These are phyloP conservation scores for Populus tremula DNA, from an alignment of 345 rosid species.

Conservation along the genomic window DNA sequence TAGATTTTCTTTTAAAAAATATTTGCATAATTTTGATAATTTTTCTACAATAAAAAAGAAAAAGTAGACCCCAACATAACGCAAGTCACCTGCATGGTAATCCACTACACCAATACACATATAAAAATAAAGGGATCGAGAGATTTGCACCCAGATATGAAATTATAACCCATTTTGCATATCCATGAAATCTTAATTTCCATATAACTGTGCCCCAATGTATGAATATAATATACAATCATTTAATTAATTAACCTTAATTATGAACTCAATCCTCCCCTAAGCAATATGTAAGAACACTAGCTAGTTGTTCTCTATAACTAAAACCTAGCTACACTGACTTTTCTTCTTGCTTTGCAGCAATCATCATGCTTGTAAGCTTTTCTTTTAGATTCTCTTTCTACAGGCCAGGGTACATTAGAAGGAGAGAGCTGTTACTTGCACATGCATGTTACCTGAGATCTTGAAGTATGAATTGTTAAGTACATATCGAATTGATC, in stretches of 20 bases:
- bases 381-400: background rate
- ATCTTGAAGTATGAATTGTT: background rate
- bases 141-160: background rate
- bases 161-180: background rate
- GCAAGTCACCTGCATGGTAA: too few species aligned
- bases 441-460: background rate
- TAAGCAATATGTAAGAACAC: background rate
- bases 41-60: too few species aligned
- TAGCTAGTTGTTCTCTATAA: background rate
- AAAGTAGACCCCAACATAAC: too few species aligned
- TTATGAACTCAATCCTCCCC: background rate
- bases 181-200: background rate
- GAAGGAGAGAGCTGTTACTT: background rate
- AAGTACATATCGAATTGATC: slow-evolving; percentile 6
- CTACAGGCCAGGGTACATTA: background rate
- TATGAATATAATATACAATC: background rate
- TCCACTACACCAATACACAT: too few species aligned
- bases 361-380: background rate
- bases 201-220: background rate
- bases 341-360: background rate
- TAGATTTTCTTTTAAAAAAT: too few species aligned
- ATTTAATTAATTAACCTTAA: background rate
- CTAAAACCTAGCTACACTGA: background rate
- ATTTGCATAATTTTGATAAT: too few species aligned
- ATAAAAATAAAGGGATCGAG: background rate